Base-by-base conservation (phyloP, 2,329 filamentous ascomycete genomes). In the Colletotrichum sp. region DNA sequence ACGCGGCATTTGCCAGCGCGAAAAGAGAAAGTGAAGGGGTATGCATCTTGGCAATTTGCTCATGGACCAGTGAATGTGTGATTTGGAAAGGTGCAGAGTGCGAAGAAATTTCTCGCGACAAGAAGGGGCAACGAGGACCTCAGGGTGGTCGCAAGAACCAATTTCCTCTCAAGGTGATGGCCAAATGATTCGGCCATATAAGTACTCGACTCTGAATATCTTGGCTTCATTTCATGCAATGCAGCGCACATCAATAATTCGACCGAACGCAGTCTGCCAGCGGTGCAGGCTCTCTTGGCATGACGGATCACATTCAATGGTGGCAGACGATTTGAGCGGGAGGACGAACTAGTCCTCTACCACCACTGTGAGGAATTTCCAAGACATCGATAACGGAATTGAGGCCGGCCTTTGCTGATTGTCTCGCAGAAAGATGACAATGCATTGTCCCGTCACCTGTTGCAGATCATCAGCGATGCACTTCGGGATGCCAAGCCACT, bases 401-500 rank as follows among this genome's bases (percentile, higher is more conserved):
- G 22, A 25, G 57, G 57, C 15, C 19, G 16, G n/a, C 8, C 7
- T 32, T 12, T 27, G 25, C 15, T 64, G 36, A 65, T 39, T 27
- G 29, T 64, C 57, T 63, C 19, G 22, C 30, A 27, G 39, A 69
- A 52, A 11, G 25, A 55, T 49, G 27, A 69, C 44, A 25, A 66
- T 68, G 75, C 66, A 64, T 71, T 36, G 30, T 64, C 71, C 34
- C 34, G 16, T 67, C 77, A 73, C 70, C 71, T 73, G 61, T 25
- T 61, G 61, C 32, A 67, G 63, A 36, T 49, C 16, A 64, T 59
- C 27, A 6, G 63, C 27, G 49, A 59, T 59, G 75, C 72, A n/a
- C 77, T 72, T 71, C 68, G 57, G 44, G n/a, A n/a, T 13, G 71
- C 71, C 77, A 77, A 77, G 77, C 52, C 75, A 25, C 36, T 39